phyloP scores from a whole-genome alignment of 148 eudicot species.

The Diospyros lotus region DNA sequence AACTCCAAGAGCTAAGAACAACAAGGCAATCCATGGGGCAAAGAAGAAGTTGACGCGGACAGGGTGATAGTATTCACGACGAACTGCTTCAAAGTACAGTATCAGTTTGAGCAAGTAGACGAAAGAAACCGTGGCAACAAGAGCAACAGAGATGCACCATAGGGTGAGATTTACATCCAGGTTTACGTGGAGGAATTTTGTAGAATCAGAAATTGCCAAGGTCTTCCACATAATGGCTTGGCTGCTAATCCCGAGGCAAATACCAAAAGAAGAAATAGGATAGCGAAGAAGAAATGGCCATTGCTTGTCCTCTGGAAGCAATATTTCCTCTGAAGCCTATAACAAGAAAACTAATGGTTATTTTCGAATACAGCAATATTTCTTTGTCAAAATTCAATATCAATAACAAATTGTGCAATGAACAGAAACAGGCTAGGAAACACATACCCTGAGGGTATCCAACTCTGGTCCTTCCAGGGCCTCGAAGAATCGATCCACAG shows the following conservation, averaged over 20 bases:
- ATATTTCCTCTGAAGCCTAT: conserved; percentile 73
- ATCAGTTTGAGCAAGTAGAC: conserved; percentile 55
- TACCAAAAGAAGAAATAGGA: conserved; percentile 75
- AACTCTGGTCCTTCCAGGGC: conserved; percentile 90
- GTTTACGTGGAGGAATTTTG: conserved; percentile 56
- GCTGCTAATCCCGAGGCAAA: conserved; percentile 90
- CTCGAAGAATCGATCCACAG: conserved; percentile 76
- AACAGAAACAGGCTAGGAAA: neutral
- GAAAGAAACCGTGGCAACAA: conserved; percentile 31
- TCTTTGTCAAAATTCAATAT: neutral
- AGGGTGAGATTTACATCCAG: conserved; percentile 51
- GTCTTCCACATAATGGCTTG: conserved; percentile 87
- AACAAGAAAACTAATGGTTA: neutral
- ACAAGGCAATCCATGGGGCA: conserved; percentile 72
- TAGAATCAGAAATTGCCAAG: conserved; percentile 54
- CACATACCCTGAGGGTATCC: conserved; percentile 69
- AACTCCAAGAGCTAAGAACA: conserved; percentile 64
- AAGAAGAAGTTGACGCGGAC: conserved; percentile 88
- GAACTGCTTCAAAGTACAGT: conserved; percentile 88
- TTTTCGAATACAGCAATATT: neutral
- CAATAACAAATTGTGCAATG: no score
- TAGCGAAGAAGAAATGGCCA: conserved; percentile 96
- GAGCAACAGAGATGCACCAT: conserved; percentile 61
- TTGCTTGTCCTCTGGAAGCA: conserved; percentile 78
- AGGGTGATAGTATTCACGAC: conserved; percentile 90